Percentiles rank a stretch among this genome's conserved stretches.
Evolutionary conservation across 2,329 filamentous ascomycete genomes (phyloP).

Genomic region (Trichoderma sp.): DNA sequence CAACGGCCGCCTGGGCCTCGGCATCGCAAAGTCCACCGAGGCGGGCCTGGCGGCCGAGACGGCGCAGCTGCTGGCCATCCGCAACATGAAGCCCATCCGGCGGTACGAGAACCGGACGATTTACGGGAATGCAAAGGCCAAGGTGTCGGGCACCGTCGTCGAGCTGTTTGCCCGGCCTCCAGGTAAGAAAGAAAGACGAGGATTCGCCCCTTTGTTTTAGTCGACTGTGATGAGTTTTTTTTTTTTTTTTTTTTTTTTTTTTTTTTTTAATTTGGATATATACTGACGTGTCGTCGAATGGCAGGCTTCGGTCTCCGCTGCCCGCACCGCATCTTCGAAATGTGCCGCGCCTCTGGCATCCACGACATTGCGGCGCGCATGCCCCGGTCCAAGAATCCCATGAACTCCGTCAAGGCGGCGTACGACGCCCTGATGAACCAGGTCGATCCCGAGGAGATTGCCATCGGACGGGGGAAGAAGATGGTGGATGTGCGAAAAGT

Average conservation of each 20-base stretch:
- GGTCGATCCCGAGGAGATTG: conserved; percentile 83
- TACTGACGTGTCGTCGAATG: conserved; percentile 15
- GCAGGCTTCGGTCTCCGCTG: conserved; percentile 93
- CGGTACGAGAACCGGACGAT: conserved; percentile 92
- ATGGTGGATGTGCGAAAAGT: conserved; percentile 94
- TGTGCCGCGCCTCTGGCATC: conserved; percentile 83
- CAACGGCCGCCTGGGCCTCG: conserved; percentile 80
- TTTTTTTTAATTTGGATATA: neutral
- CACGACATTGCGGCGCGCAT: conserved; percentile 81
- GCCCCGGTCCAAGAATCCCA: conserved; percentile 83
- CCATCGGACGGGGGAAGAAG: conserved; percentile 87
- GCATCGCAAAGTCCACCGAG: conserved; percentile 85
- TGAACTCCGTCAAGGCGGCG: conserved; percentile 95
- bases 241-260: neutral
- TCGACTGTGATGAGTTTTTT: too few relatives aligned
- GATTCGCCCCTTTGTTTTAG: neutral
- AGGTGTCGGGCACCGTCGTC: conserved; percentile 84
- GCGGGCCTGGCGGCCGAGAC: conserved; percentile 63
- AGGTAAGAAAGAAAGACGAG: conserved; percentile 59
- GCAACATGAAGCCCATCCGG: conserved; percentile 88
- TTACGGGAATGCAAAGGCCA: conserved; percentile 76
- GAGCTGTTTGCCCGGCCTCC: conserved; percentile 79
- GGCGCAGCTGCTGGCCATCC: conserved; percentile 75
- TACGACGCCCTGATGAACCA: conserved; percentile 80
- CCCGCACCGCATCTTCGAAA: conserved; percentile 89